Evolutionary conservation across 106 monocot species (phyloP).

Genomic region (Cymbidium sinense): DNA sequence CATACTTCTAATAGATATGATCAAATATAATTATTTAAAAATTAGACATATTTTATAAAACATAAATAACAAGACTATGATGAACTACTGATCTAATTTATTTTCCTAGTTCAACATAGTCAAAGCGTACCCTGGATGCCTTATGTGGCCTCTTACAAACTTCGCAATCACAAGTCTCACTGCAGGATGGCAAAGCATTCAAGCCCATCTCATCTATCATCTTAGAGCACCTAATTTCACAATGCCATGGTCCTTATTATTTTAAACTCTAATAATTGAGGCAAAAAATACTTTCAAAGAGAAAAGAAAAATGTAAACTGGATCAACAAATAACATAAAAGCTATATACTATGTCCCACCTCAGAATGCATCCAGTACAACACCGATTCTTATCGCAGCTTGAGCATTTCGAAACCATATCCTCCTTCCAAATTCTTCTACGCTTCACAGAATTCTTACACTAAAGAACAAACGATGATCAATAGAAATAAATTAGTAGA

Average conservation of each 20-base stretch:
- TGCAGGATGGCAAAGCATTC: background rate
- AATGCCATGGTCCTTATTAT: background rate
- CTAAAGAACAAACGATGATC: background rate
- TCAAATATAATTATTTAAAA: background rate
- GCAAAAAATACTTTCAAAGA: too few relatives aligned
- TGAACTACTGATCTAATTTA: background rate
- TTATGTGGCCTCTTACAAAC: background rate
- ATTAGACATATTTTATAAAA: background rate
- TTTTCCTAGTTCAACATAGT: background rate
- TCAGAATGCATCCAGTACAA: background rate
- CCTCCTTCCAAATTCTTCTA: background rate
- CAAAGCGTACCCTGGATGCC: background rate
- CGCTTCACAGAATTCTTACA: background rate
- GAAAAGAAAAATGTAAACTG: too few relatives aligned
- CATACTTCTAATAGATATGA: too few relatives aligned
- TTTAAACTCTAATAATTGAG: background rate
- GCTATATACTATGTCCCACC: background rate
- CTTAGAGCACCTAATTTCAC: background rate
- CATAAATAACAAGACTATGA: background rate
- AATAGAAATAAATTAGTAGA: background rate
- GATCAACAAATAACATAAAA: constrained; percentile 1
- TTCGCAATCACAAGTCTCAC: background rate
- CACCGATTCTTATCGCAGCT: background rate
- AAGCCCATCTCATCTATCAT: background rate
- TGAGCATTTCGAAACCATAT: background rate